Evolutionary conservation across 2,329 filamentous ascomycete genomes (phyloP).

Genomic region (Colletotrichum kahawae): DNA sequence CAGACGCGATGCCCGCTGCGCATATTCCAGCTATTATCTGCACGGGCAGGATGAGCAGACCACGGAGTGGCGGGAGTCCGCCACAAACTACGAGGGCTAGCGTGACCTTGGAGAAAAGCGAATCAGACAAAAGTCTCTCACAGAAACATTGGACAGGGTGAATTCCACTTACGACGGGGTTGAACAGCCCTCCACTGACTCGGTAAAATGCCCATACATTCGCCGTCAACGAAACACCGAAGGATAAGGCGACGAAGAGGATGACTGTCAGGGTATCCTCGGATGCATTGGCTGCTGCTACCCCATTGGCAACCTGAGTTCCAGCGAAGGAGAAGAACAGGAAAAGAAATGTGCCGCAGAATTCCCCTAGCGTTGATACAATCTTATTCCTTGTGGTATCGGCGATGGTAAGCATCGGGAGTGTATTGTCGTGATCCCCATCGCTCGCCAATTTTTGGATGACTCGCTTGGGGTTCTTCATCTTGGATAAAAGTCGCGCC

Average conservation of each 20-base stretch:
- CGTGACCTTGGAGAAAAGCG: slow-evolving; percentile 46
- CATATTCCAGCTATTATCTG: slow-evolving; percentile 66
- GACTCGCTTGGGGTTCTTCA: neutral
- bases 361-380: slow-evolving; percentile 52
- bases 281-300: neutral
- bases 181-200: slow-evolving; percentile 57
- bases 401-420: slow-evolving; percentile 13
- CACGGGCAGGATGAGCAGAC: slow-evolving; percentile 54
- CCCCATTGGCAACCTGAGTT: slow-evolving; percentile 36
- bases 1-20: slow-evolving; percentile 61
- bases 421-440: neutral
- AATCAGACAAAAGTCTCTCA: neutral
- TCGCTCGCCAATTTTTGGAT: neutral
- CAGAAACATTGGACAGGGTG: too few species aligned
- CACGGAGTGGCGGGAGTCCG: slow-evolving; percentile 58
- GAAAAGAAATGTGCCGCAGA: slow-evolving; percentile 60
- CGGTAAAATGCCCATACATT: slow-evolving; percentile 64
- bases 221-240: slow-evolving; percentile 55
- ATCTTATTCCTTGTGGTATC: slow-evolving; percentile 35
- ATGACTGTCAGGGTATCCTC: slow-evolving; percentile 38
- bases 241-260: slow-evolving; percentile 55
- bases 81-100: slow-evolving; percentile 65
- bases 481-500: neutral
- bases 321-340: slow-evolving; percentile 49
- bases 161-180: slow-evolving; percentile 48